phyloP scores from a whole-genome alignment of 2,329 filamentous ascomycete genomes.

The Paracoccidioides brasiliensis region DNA sequence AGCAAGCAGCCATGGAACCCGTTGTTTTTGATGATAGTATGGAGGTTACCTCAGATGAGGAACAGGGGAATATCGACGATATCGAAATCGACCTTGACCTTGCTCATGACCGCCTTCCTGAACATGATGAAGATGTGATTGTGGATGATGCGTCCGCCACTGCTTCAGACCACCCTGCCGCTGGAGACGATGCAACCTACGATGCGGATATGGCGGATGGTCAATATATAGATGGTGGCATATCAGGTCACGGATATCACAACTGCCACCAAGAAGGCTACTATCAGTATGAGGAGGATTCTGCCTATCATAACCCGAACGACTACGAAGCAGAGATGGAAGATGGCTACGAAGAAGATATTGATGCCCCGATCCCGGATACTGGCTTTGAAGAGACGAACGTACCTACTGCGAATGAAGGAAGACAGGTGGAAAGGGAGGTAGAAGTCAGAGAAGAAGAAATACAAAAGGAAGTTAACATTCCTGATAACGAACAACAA shows the following conservation, averaged over 20 bases:
- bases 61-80: conserved; percentile 34
- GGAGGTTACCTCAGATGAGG: conserved; percentile 32
- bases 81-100: conserved; percentile 49
- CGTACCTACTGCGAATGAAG: conserved; percentile 7
- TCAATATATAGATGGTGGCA: conserved; percentile 16
- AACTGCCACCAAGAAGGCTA: conserved; percentile 19
- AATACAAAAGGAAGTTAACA: not conserved
- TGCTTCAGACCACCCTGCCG: conserved; percentile 24
- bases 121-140: conserved; percentile 44
- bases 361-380: conserved; percentile 18
- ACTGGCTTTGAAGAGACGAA: not conserved
- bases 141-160: conserved; percentile 38
- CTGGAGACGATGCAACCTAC: conserved; percentile 19
- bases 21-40: conserved; percentile 30
- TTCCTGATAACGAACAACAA: not conserved
- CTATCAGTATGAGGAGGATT: conserved; percentile 16
- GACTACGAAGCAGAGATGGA: conserved; percentile 30
- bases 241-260: conserved; percentile 14
- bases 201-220: conserved; percentile 39
- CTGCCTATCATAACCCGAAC: not conserved
- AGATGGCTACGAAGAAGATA: conserved; percentile 25
- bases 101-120: conserved; percentile 18
- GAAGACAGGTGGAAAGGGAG: not conserved
- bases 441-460: not conserved
- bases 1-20: conserved; percentile 22